Percentiles rank a stretch among this genome's conserved stretches.
Conservation (phyloP, 192 early-diverging fungal genomes). For the Kickxella alabastrina region DNA sequence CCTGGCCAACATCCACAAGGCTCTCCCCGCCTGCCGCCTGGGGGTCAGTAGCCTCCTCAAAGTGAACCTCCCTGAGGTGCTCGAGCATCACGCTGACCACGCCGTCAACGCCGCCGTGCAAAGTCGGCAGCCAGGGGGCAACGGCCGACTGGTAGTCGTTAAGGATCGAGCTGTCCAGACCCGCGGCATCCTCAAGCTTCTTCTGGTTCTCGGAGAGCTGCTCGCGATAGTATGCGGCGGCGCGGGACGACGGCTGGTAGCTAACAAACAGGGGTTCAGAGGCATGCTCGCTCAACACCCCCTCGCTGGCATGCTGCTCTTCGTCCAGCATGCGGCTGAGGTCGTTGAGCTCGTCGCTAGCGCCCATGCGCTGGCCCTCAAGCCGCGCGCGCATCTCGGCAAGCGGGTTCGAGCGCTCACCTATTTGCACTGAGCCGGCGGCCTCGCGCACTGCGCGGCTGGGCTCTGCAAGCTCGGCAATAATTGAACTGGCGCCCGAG, state of each 20-base stretch:
- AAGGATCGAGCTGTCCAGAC: slow-evolving; percentile 59
- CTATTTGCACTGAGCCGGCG: slow-evolving; percentile 57
- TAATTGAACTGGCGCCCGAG: slow-evolving; percentile 9
- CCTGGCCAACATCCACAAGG: slow-evolving; percentile 58
- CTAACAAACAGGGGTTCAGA: slow-evolving; percentile 67
- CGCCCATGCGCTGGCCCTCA: slow-evolving; percentile 62
- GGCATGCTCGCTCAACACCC: slow-evolving; percentile 69
- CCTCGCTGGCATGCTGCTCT: slow-evolving; percentile 83
- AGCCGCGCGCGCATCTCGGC: slow-evolving; percentile 59
- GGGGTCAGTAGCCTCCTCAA: slow-evolving; percentile 23
- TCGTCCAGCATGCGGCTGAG: slow-evolving; percentile 69
- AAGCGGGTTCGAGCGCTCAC: slow-evolving; percentile 55
- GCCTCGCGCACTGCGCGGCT: slow-evolving; percentile 60
- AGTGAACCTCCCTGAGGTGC: slow-evolving; percentile 43
- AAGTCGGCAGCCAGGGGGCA: slow-evolving; percentile 41
- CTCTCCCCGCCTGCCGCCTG: slow-evolving; percentile 42
- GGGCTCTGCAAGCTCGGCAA: slow-evolving; percentile 57
- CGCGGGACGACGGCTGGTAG: slow-evolving; percentile 72
- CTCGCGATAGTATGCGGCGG: slow-evolving; percentile 69
- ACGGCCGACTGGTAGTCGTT: slow-evolving; percentile 37
- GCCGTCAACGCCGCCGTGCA: slow-evolving; percentile 46
- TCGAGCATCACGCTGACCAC: slow-evolving; percentile 51
- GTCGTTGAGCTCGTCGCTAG: slow-evolving; percentile 64
- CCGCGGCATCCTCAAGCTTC: slow-evolving; percentile 71
- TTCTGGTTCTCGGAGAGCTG: slow-evolving; percentile 72